Conservation (phyloP, 768 basidiomycete species). For the Boletus reticulatus region DNA sequence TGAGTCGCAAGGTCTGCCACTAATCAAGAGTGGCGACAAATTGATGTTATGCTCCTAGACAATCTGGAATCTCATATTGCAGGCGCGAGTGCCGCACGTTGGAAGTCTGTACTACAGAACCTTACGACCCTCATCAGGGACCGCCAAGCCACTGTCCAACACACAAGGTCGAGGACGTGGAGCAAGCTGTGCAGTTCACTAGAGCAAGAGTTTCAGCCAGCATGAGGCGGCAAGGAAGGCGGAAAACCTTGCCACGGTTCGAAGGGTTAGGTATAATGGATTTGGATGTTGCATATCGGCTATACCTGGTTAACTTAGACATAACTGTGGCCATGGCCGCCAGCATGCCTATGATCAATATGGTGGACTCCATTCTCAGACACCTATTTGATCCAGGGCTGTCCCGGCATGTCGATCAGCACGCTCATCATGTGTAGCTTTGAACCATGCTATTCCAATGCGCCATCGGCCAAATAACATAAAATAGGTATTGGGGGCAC, state of each 20-base stretch:
- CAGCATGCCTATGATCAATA: constrained; percentile 22
- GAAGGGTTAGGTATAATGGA: constrained; percentile 13
- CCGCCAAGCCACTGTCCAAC: constrained; percentile 71
- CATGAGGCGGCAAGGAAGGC: constrained; percentile 20
- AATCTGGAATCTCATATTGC: constrained; percentile 92
- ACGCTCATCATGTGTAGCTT: no score
- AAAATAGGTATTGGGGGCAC: no score
- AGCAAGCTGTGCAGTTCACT: constrained; percentile 75
- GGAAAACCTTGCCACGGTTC: constrained; percentile 6
- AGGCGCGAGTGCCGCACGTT: constrained; percentile 82
- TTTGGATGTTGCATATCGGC: constrained; percentile 20
- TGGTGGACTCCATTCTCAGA: constrained; percentile 21
- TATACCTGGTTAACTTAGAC: constrained; percentile 29
- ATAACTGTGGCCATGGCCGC: constrained; percentile 27
- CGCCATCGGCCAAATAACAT: no score
- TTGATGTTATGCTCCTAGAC: constrained; percentile 43
- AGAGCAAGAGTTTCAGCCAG: constrained; percentile 40
- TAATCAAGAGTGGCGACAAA: constrained; percentile 1
- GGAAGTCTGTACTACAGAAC: constrained; percentile 82
- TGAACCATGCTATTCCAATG: no score
- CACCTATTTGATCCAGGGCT: constrained; percentile 28
- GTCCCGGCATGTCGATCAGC: constrained; percentile 34
- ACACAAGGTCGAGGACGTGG: constrained; percentile 70
- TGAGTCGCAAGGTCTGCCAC: constrained; percentile 37
- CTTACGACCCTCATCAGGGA: constrained; percentile 59